phyloP scores from a whole-genome alignment of 768 basidiomycete genomes.

The Pisolithus orientalis region DNA sequence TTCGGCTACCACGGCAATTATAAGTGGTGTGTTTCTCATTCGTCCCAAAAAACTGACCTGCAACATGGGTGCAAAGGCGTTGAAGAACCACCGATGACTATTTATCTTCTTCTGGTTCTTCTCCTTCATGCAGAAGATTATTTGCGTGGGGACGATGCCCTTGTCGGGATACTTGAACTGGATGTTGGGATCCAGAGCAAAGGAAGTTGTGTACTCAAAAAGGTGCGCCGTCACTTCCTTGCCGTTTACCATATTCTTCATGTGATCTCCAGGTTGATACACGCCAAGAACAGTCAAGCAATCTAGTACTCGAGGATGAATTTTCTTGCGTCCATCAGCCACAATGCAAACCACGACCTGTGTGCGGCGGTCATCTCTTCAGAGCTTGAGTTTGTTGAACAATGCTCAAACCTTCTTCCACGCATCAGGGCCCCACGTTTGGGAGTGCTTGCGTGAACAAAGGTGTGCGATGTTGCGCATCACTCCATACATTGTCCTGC shows the following conservation, averaged over 20 bases:
- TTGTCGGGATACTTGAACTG: constrained; percentile 88
- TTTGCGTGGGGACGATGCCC: constrained; percentile 92
- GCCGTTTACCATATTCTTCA: constrained; percentile 62
- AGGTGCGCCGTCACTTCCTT: constrained; percentile 68
- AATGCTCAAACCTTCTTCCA: constrained; percentile 79
- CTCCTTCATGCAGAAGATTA: constrained; percentile 87
- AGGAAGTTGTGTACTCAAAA: constrained; percentile 85
- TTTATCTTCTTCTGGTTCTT: constrained; percentile 97
- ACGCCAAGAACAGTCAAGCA: constrained; percentile 90
- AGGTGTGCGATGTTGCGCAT: constrained; percentile 83
- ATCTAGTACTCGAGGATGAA: constrained; percentile 80
- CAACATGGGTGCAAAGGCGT: constrained; percentile 79
- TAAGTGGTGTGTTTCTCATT: not conserved
- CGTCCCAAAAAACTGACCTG: constrained; percentile 42
- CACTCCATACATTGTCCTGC: constrained; percentile 89
- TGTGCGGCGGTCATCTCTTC: not conserved
- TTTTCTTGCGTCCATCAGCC: constrained; percentile 77
- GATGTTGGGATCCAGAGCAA: constrained; percentile 70
- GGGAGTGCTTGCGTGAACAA: constrained; percentile 80
- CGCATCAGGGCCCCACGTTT: constrained; percentile 92
- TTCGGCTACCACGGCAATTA: constrained; percentile 52
- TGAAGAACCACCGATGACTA: constrained; percentile 96
- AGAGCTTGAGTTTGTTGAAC: not conserved
- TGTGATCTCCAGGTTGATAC: constrained; percentile 68
- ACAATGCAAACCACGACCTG: constrained; percentile 91